A percentile compares a stretch with the other conserved stretches of the same genome.
phyloP scores from a whole-genome alignment of 179 eudicot species.

The Silene noctiflora region DNA sequence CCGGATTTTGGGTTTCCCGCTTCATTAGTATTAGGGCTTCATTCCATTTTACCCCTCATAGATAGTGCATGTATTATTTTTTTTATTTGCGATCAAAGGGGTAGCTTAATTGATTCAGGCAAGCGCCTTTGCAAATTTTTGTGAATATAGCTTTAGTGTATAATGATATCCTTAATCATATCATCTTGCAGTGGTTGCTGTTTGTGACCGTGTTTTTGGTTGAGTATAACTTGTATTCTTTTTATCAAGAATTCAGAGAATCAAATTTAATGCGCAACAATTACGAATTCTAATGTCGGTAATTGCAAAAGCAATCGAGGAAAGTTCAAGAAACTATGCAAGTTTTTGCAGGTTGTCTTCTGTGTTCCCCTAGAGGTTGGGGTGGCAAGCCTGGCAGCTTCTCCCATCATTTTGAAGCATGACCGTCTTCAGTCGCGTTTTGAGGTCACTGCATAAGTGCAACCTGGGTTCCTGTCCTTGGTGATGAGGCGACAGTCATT shows the following conservation, averaged over 20 bases:
- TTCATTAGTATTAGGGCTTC: slow-evolving; percentile 35
- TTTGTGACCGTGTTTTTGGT: slow-evolving; percentile 6
- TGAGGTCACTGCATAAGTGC: too few species aligned
- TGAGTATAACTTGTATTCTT: slow-evolving; percentile 8
- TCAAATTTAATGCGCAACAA: too few species aligned
- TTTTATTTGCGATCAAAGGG: slow-evolving; percentile 33
- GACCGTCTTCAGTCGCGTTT: too few species aligned
- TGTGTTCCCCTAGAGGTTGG: too few species aligned
- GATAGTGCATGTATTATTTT: slow-evolving; percentile 44
- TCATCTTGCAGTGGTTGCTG: slow-evolving; percentile 10
- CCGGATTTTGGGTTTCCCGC: slow-evolving; percentile 25
- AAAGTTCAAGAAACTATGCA: too few species aligned
- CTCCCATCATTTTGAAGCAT: too few species aligned
- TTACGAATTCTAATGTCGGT: too few species aligned
- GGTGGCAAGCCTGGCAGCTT: too few species aligned
- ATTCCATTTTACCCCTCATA: slow-evolving; percentile 47
- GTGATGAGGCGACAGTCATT: too few species aligned
- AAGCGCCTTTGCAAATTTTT: slow-evolving; percentile 49
- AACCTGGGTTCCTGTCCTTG: too few species aligned
- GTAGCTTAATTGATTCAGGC: slow-evolving; percentile 42
- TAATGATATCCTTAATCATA: slow-evolving; percentile 19
- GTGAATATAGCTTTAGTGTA: slow-evolving; percentile 58
- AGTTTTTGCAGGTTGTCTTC: too few species aligned
- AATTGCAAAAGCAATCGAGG: too few species aligned
- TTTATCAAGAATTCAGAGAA: not conserved